These are phyloP conservation scores for Diospyros lotus DNA, from an alignment of 148 eudicot species.

Conservation along the genomic window DNA sequence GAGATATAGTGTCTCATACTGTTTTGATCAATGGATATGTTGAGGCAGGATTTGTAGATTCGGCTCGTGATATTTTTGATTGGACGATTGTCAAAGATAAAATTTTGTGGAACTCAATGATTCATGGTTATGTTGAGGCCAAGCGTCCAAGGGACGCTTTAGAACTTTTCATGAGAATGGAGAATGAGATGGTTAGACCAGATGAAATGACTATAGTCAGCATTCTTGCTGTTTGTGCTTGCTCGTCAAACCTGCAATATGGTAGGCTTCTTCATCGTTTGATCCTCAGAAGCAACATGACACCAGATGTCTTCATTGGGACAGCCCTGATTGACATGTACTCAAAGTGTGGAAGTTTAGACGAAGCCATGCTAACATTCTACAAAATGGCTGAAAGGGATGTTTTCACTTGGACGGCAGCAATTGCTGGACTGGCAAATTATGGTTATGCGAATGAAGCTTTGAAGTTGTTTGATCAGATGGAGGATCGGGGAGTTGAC, in stretches of 20 bases:
- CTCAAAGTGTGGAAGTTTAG: conserved; percentile 19
- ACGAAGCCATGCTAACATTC: conserved; percentile 19
- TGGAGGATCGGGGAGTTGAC: conserved; percentile 18
- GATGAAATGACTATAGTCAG: conserved; percentile 15
- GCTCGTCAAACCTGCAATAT: conserved; percentile 16
- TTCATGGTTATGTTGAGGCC: conserved; percentile 15
- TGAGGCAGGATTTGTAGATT: conserved; percentile 7
- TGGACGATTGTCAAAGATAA: conserved; percentile 13
- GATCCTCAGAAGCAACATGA: conserved; percentile 12
- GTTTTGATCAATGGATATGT: conserved; percentile 21
- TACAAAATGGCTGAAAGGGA: conserved; percentile 18
- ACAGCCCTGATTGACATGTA: conserved; percentile 24
- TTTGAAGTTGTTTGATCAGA: conserved; percentile 14
- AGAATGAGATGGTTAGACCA: conserved; percentile 7
- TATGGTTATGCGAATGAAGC: conserved; percentile 9
- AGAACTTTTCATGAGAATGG: conserved; percentile 18
- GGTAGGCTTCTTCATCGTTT: conserved; percentile 16
- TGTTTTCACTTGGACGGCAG: conserved; percentile 23
- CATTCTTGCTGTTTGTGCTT: conserved; percentile 21
- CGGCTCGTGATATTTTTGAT: conserved; percentile 19
- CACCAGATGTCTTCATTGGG: conserved; percentile 15
- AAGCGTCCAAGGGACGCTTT: conserved; percentile 15
- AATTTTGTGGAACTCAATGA: conserved; percentile 26
- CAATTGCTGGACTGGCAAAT: conserved; percentile 18
- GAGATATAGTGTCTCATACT: conserved; percentile 16